Conservation (phyloP, 345 rosid species). For the Hypericum perforatum region DNA sequence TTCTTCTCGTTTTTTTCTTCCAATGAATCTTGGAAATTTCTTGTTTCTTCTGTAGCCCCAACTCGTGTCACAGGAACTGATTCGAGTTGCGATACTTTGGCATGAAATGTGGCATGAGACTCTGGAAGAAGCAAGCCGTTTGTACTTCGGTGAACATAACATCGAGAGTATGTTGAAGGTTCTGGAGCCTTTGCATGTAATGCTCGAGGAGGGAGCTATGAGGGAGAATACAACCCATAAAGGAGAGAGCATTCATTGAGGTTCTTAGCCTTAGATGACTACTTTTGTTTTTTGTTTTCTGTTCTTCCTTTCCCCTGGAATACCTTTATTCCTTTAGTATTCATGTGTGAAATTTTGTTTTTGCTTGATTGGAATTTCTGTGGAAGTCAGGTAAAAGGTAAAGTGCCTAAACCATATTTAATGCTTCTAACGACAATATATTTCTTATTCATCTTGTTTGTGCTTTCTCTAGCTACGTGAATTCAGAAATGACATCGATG, state of each 20-base stretch:
- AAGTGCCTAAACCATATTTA: no score
- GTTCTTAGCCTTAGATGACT: slow-evolving; percentile 17
- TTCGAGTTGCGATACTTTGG: slow-evolving; percentile 98
- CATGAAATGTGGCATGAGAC: slow-evolving; percentile 98
- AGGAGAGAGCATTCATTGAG: slow-evolving; percentile 96
- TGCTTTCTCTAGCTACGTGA: no score
- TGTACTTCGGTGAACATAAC: slow-evolving; percentile 94
- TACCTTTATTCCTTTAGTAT: no score
- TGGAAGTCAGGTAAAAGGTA: no score
- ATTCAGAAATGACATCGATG: no score
- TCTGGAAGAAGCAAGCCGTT: slow-evolving; percentile 97
- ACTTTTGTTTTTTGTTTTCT: no score
- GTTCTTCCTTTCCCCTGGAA: no score
- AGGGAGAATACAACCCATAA: slow-evolving; percentile 63
- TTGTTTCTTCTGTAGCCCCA: slow-evolving; percentile 53
- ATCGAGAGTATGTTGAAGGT: slow-evolving; percentile 94
- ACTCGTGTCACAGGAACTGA: slow-evolving; percentile 83
- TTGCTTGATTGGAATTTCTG: no score
- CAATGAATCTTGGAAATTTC: slow-evolving; percentile 4
- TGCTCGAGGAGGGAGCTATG: slow-evolving; percentile 82
- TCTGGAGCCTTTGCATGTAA: slow-evolving; percentile 85
- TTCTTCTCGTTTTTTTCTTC: neutral
- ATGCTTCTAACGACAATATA: no score
- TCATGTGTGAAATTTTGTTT: no score
- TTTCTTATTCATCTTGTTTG: no score